Evolutionary conservation across 768 basidiomycete genomes (phyloP), one percentile per base, ranked within the genome.

Genomic region (Lactarius hengduanensis): DNA sequence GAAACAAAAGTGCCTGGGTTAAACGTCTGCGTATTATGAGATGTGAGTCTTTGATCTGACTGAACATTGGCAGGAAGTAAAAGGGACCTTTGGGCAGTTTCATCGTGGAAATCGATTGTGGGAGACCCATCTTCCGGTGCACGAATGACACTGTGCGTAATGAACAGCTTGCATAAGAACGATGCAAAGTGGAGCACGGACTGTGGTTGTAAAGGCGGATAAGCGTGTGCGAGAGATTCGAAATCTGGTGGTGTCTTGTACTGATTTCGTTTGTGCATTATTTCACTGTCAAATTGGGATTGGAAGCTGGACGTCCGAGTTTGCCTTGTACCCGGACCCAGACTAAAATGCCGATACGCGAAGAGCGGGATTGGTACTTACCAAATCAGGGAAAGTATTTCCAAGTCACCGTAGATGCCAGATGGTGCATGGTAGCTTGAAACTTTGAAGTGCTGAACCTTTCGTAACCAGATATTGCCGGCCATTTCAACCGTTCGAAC

Each of bases 91-190:
- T 92, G 87, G 3, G 91, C 86, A 1, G 74, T 74, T n/a, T 84
- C 81, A 72, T 90, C 80, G 71, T 87, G 84, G 74, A 94, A 98
- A 74, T 97, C 84, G 64, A 97, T 88, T 0, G 81, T 82, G 3
- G 76, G 64, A 1, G 20, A 26, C 0, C 70, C 70, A 13, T 74
- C 69, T 54, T 73, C 30, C 16, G 71, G 71, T 0, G 26, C 30
- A 30, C 73, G 71, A 30, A 79, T 59, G 56, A 78, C 78, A 34
- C 45, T 41, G 10, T 56, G 43, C 7, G 28, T 47, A 16, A 20
- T 50, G 41, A 56, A 30, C 11, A 38, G 40, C 7, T 43, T 32
- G 13, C 26, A 15, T 50, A 16, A 26, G 50, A 50, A 22, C 22
- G 38, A 3, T 9, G 5, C 1, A 10, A 40, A 36, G 2, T 5